Base-by-base conservation (phyloP, 768 basidiomycete species). In the Lactifluus pinguis region DNA sequence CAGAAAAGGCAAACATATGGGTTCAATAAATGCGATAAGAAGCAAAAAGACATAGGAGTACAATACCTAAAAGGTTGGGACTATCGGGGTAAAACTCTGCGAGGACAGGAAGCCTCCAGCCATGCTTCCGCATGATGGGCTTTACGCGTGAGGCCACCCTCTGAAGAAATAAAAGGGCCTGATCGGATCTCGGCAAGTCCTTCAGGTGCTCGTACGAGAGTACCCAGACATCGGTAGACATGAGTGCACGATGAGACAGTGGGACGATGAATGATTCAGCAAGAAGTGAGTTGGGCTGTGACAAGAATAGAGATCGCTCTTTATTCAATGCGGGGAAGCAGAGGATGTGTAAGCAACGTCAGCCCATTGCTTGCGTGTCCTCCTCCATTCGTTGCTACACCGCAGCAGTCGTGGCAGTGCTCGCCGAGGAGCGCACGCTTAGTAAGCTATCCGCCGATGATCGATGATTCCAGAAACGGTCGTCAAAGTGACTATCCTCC, bases 91-190 rank as follows among this genome's bases (percentile, higher is more conserved):
- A 92, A 78, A 95, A 93, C 72, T 95, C 90, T n/a, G 84, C 76
- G n/a, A 92, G 81, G 1, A 83, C 78, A 30, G 89, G 87, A 30
- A 92, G 76, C 30, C 80, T 77, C 94, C 94, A 98, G 5, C 74
- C 74, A 66, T 86, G 86, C 65, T 86, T 90, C 59, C 85, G 77
- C 94, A 97, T 97, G 65, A 98, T 92, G 7, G 95, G 95, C 71
- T 94, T 95, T 53, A 95, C 92, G 52, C 91, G 78, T 1, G 85
- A 84, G 0, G 87, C 85, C 34, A 90, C 77, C 63, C 79, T 79
- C 66, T 87, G 80, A 41, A 94, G 77, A 69, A 89, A 76, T 15
- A 76, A 70, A 47, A 91, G 76, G 17, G 92, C 90, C 42, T 81
- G 78, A 63, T 87, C 81, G 48, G 83, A 80, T 66, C 82, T 80